These are phyloP conservation scores for Acacia melanoxylon DNA, from an alignment of 306 rosid genomes.

Conservation along the genomic window DNA sequence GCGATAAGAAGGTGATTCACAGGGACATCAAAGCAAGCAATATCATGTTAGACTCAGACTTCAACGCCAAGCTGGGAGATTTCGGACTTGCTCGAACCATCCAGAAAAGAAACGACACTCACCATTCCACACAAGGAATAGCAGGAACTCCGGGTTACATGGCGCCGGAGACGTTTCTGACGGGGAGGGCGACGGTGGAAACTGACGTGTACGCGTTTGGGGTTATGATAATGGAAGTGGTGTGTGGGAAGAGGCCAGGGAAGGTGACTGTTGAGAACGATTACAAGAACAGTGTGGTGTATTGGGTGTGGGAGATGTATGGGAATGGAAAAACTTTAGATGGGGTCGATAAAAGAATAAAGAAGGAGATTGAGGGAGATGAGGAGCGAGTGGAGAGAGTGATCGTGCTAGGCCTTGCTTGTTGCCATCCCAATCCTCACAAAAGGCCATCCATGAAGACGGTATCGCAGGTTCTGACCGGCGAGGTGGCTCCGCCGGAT, in stretches of 20 bases:
- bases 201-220: conserved; percentile 10
- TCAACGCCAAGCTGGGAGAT: conserved; percentile 62
- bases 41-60: conserved; percentile 72
- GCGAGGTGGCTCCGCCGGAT: not conserved
- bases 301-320: conserved; percentile 2
- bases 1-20: conserved; percentile 70
- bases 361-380: not conserved
- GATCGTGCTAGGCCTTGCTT: not conserved
- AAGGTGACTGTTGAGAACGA: not conserved
- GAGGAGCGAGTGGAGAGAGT: not conserved
- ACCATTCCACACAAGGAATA: conserved; percentile 3
- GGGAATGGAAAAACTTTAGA: not conserved
- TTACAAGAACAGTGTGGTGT: not conserved
- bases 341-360: not conserved
- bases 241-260: conserved; percentile 17
- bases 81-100: conserved; percentile 77
- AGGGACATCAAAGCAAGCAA: conserved; percentile 78
- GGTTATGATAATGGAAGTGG: conserved; percentile 3
- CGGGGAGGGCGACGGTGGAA: not conserved
- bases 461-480: not conserved
- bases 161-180: conserved; percentile 11
- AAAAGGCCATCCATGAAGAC: conserved; percentile 1
- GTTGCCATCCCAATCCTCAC: conserved; percentile 15
- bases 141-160: conserved; percentile 16
- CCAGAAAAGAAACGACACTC: conserved; percentile 18